phyloP scores from a whole-genome alignment of 2,329 filamentous ascomycete genomes.

The Microascus cirrosus region DNA sequence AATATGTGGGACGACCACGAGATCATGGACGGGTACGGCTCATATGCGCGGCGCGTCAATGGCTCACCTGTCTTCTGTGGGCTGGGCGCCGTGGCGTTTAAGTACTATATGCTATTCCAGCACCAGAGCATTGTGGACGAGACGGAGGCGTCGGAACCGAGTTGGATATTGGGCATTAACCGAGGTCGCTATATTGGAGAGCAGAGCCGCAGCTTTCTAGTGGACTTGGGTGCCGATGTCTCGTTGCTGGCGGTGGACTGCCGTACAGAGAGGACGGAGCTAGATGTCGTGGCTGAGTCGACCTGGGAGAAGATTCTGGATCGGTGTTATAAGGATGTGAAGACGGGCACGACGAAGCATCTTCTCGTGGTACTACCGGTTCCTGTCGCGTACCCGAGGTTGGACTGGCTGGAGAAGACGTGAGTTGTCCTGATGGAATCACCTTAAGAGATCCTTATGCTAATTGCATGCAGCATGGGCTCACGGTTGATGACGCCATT shows the following conservation, averaged over 20 bases:
- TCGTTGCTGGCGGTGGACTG: constrained; percentile 83
- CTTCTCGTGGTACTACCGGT: constrained; percentile 79
- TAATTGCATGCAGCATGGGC: not conserved
- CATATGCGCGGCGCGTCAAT: constrained; percentile 89
- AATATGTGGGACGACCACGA: constrained; percentile 98
- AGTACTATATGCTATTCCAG: constrained; percentile 98
- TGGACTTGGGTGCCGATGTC: constrained; percentile 68
- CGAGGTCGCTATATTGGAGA: constrained; percentile 88
- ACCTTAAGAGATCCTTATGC: not conserved
- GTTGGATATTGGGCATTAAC: constrained; percentile 71
- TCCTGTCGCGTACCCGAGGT: constrained; percentile 68
- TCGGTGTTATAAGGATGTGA: constrained; percentile 69
- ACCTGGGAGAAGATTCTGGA: constrained; percentile 85
- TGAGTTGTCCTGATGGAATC: constrained; percentile 24
- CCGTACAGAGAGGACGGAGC: constrained; percentile 76
- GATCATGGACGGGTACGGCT: constrained; percentile 84
- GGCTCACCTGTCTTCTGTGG: constrained; percentile 80
- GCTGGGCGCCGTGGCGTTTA: constrained; percentile 84
- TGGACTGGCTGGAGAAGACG: constrained; percentile 62
- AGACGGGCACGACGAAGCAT: constrained; percentile 78
- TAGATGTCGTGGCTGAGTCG: constrained; percentile 68
- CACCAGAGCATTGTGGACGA: constrained; percentile 82
- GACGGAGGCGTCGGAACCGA: constrained; percentile 73
- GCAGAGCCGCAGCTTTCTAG: constrained; percentile 72
- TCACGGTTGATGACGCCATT: constrained; percentile 66